A percentile compares a stretch with the other conserved stretches of the same genome.
phyloP scores from a whole-genome alignment of 495 filamentous ascomycete genomes.

The Beverwykella pulmonaria region DNA sequence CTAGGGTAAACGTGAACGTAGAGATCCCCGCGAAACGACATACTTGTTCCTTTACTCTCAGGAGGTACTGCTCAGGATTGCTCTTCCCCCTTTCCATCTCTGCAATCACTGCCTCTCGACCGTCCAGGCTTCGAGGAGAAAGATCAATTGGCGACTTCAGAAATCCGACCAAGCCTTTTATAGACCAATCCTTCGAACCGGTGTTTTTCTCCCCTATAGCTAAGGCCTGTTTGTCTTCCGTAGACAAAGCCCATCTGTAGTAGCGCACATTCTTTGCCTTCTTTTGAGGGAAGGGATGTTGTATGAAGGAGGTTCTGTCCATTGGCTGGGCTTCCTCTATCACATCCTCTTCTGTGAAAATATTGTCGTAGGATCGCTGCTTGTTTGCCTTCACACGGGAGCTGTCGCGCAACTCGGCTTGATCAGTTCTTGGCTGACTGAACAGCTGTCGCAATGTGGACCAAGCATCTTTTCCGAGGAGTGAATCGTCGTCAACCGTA shows the following conservation, averaged over 20 bases:
- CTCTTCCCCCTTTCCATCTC: neutral
- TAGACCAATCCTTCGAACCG: constrained; percentile 6
- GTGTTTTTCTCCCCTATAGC: constrained; percentile 4
- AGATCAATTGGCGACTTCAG: constrained; percentile 1
- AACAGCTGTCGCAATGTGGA: neutral
- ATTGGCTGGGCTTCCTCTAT: neutral
- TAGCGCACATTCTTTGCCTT: constrained; percentile 13
- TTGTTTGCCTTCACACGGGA: neutral
- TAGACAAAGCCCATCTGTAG: constrained; percentile 8
- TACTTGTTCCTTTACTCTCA: neutral
- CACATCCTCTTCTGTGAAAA: neutral
- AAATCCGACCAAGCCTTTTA: neutral
- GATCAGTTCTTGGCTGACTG: neutral
- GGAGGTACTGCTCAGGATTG: neutral
- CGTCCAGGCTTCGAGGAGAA: neutral
- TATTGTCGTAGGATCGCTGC: neutral
- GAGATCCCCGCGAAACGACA: neutral
- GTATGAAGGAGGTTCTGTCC: neutral
- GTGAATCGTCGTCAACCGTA: neutral
- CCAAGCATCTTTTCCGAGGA: no score
- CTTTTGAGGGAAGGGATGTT: neutral
- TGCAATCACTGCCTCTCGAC: neutral
- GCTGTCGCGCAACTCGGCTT: neutral
- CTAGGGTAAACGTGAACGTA: neutral
- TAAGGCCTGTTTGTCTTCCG: constrained; percentile 19